Base-by-base conservation (phyloP, 2,329 filamentous ascomycete species). In the Pyrenochaeta sp. region DNA sequence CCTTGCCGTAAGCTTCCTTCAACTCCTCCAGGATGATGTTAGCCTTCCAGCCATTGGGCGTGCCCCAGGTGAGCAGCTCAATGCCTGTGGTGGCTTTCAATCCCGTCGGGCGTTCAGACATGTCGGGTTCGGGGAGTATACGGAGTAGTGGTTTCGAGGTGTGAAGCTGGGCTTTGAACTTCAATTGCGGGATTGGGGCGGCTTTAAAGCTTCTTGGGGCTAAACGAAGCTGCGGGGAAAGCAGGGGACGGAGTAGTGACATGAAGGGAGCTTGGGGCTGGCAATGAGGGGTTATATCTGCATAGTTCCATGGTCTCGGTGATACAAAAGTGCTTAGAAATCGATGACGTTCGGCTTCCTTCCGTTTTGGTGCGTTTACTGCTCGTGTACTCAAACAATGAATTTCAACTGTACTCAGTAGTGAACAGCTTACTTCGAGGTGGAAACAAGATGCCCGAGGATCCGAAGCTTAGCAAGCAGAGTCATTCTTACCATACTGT, bases 1-100 rank as follows among this genome's bases (percentile, higher is more conserved):
- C 74, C 44, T 53, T 65, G 38, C 81, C 82, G 49, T 88, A 87
- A 9, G 80, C 80, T n/a, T 78, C 83, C 57, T 83, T 84, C 35
- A 87, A 73, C 70, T 88, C 85, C 62, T 88, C 85, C 26, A 87
- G 78, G 14, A 87, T 59, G 51, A 87, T 81, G 44, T 77, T 80
- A 21, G 73, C 76, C 62, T 87, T 87, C 70, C 74, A 72, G 59
- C 72, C 74, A 58, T 76, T 76, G 21, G 74, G 73, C 6, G 74
- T 76, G 29, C 75, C 73, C 51, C 74, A 81, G 0, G 83, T 87
- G 21, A 87, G 72, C 47, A 86, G 78, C 72, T 87, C 84, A 48
- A 87, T 83, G 68, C 84, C 84, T 37, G 80, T 81, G 53, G 77
- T 81, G 57, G 82, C 83, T 53, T 83, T 81, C 46, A 85, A 73